Conservation (phyloP, 331 rosid genomes). For the Prunus yedoensis region DNA sequence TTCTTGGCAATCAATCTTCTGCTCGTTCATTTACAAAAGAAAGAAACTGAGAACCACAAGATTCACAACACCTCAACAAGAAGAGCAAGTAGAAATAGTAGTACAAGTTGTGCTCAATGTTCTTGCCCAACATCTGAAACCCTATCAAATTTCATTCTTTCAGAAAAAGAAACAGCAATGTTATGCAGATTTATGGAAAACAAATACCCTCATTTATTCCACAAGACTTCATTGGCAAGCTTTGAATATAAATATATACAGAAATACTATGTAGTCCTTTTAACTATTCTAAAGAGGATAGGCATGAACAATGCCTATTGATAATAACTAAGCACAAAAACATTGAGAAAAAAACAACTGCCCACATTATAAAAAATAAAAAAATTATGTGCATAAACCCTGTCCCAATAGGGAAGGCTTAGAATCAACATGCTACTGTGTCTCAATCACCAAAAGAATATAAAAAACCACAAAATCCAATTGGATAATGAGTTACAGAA, state of each 20-base stretch:
- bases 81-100: slow-evolving; percentile 7
- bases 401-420: slow-evolving; percentile 29
- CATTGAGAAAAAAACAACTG: slow-evolving; percentile 36
- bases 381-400: slow-evolving; percentile 19
- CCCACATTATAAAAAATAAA: not conserved
- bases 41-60: not conserved
- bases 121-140: slow-evolving; percentile 12
- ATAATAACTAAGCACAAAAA: slow-evolving; percentile 42
- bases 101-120: slow-evolving; percentile 11
- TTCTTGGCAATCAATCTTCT: slow-evolving; percentile 37
- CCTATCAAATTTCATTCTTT: slow-evolving; percentile 7
- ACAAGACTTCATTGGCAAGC: slow-evolving; percentile 39
- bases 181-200: slow-evolving; percentile 31
- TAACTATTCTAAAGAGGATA: slow-evolving; percentile 20
- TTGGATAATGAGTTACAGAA: slow-evolving; percentile 10
- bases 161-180: slow-evolving; percentile 16
- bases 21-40: slow-evolving; percentile 47
- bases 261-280: slow-evolving; percentile 22
- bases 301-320: slow-evolving; percentile 41
- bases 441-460: slow-evolving; percentile 13
- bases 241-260: slow-evolving; percentile 40
- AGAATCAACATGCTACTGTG: slow-evolving; percentile 22
- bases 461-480: slow-evolving; percentile 2
- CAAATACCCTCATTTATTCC: slow-evolving; percentile 38
- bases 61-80: slow-evolving; percentile 8